Base-by-base conservation (phyloP, 1,284 basidiomycete genomes). In the Filobasidium uniguttulatum region DNA sequence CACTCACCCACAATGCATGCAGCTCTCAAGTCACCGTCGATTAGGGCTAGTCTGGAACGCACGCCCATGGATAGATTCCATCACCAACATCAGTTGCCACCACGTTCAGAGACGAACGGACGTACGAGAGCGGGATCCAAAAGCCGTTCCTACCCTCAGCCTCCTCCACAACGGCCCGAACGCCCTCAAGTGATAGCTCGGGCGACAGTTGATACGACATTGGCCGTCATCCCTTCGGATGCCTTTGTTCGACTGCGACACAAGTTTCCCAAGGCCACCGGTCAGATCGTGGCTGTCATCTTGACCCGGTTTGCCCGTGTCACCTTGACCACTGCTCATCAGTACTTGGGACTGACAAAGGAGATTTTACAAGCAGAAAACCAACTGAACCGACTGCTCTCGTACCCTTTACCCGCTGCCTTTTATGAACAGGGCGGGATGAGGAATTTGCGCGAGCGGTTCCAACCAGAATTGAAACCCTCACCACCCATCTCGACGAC, bases 141-240 rank as follows among this genome's bases (percentile, higher is more conserved):
- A n/a, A n/a, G n/a, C n/a, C n/a, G n/a, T n/a, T n/a, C n/a, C n/a
- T n/a, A n/a, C n/a, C n/a, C n/a, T n/a, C n/a, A n/a, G n/a, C n/a
- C n/a, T n/a, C n/a, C n/a, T n/a, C n/a, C n/a, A n/a, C n/a, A n/a
- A n/a, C n/a, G n/a, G n/a, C n/a, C 23, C 26, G 34, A 46, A n/a
- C 6, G 44, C 14, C 20, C 36, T 25, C 15, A 22, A 22, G 50
- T 52, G 0, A 52, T 97, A 28, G 91, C 90, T 12, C 75, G 91
- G 26, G 94, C 93, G 3, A 84, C 83, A 1, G 83, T 86, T 49
- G 93, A 99, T 63, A 89, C 87, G 3, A 97, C 93, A 0, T 72
- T 99, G 7, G 94, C 93, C n/a, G 93, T 98, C 14, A 97, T 99
- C 49, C 94, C 93, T 4, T 91, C 93, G 1, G 89, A 96, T 64